Conservation (phyloP, 2,329 filamentous ascomycete genomes). For the Aspergillus niger region DNA sequence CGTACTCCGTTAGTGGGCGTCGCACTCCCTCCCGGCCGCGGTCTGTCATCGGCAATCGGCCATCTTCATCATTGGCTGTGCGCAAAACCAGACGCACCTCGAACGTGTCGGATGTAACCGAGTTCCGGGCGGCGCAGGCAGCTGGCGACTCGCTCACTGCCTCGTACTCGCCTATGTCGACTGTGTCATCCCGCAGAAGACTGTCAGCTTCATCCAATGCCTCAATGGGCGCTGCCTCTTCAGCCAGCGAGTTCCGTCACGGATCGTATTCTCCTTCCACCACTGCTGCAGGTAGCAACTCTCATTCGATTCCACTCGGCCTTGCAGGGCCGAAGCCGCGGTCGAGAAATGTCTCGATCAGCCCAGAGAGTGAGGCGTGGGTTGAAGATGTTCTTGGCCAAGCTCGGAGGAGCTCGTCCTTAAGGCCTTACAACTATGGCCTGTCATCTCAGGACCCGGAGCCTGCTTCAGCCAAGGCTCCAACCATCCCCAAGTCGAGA, state of each 20-base stretch:
- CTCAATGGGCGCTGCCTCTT: slow-evolving; percentile 36
- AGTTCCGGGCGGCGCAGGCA: slow-evolving; percentile 30
- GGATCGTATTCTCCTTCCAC: slow-evolving; percentile 30
- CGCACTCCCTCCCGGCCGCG: slow-evolving; percentile 40
- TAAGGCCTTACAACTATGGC: slow-evolving; percentile 32
- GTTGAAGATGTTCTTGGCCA: slow-evolving; percentile 50
- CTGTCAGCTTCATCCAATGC: slow-evolving; percentile 43
- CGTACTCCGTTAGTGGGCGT: slow-evolving; percentile 33
- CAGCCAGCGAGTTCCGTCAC: slow-evolving; percentile 29
- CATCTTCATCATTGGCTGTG: slow-evolving; percentile 42
- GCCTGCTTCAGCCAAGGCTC: slow-evolving; percentile 15
- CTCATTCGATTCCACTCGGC: slow-evolving; percentile 44
- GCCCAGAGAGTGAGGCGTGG: slow-evolving; percentile 50
- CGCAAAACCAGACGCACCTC: slow-evolving; percentile 42
- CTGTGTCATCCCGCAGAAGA: slow-evolving; percentile 32
- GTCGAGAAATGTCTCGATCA: slow-evolving; percentile 44
- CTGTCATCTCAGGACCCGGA: slow-evolving; percentile 21
- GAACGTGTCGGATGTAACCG: slow-evolving; percentile 35
- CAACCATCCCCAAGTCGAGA: slow-evolving; percentile 32
- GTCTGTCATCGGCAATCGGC: slow-evolving; percentile 40
- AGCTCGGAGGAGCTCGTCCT: slow-evolving; percentile 42
- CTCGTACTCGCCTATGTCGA: slow-evolving; percentile 33
- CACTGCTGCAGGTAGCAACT: slow-evolving; percentile 16
- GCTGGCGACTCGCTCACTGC: slow-evolving; percentile 31
- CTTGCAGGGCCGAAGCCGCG: slow-evolving; percentile 48